Evolutionary conservation across 1,284 basidiomycete species (phyloP).

Genomic region (Sporisorium sorghi): DNA sequence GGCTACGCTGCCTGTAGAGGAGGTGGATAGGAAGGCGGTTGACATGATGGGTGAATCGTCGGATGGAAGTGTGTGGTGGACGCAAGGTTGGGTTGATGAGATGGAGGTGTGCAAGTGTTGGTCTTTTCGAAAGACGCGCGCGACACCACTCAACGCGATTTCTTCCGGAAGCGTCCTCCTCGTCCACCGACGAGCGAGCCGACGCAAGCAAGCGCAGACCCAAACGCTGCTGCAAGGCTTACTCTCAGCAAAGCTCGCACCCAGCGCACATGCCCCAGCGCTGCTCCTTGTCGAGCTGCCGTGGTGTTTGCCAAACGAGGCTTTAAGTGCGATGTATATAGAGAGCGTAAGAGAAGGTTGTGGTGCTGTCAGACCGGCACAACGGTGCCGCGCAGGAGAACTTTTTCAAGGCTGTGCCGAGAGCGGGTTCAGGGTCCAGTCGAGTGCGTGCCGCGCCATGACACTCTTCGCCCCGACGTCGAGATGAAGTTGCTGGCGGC

Average conservation of each 20-base stretch:
- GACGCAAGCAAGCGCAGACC: too few species aligned
- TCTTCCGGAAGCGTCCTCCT: neutral
- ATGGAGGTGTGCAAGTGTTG: slow-evolving; percentile 15
- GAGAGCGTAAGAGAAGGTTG: neutral
- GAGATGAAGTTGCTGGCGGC: neutral
- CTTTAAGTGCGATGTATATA: too few species aligned
- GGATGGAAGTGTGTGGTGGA: neutral
- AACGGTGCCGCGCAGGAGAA: slow-evolving; percentile 2
- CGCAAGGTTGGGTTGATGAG: neutral
- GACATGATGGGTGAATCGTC: slow-evolving; percentile 24
- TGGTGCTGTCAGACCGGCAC: slow-evolving; percentile 8
- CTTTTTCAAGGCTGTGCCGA: slow-evolving; percentile 2
- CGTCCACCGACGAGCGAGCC: too few species aligned
- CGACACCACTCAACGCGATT: slow-evolving; percentile 35
- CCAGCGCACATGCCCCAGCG: too few species aligned
- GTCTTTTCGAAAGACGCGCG: slow-evolving; percentile 27
- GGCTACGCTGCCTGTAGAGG: slow-evolving; percentile 16
- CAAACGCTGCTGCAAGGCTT: too few species aligned
- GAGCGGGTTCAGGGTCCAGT: slow-evolving; percentile 26
- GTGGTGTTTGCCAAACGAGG: too few species aligned
- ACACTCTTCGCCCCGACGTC: too few species aligned
- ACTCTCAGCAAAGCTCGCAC: too few species aligned
- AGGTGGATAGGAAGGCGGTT: slow-evolving; percentile 15
- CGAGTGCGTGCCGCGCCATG: slow-evolving; percentile 4
- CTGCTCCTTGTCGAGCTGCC: too few species aligned